phyloP scores from a whole-genome alignment of 208 protist species.

The Jaenimonas drosophilae region DNA sequence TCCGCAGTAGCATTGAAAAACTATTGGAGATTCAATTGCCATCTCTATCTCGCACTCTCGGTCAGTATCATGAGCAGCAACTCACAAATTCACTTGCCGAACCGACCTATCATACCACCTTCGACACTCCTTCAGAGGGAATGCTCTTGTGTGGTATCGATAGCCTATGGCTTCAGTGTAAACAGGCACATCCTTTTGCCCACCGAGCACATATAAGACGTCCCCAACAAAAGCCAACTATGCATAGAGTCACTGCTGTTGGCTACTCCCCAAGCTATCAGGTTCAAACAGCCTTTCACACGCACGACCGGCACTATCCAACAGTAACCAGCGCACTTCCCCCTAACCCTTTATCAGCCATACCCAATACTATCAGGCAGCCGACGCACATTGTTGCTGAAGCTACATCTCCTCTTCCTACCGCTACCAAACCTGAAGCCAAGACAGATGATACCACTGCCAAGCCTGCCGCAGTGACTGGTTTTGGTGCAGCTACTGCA shows the following conservation, averaged over 20 bases:
- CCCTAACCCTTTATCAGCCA: too few species aligned
- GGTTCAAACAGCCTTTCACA: background rate
- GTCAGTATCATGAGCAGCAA: conserved; percentile 11
- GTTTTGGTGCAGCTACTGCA: too few species aligned
- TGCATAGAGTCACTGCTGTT: background rate
- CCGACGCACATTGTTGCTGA: too few species aligned
- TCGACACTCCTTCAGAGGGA: background rate
- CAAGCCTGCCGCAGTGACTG: too few species aligned
- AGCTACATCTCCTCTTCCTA: too few species aligned
- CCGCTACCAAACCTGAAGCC: too few species aligned
- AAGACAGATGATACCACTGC: too few species aligned
- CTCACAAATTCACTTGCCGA: background rate
- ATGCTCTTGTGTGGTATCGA: conserved; percentile 9
- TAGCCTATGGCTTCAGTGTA: conserved; percentile 11
- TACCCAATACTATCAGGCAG: too few species aligned
- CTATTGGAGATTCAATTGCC: conserved; percentile 8
- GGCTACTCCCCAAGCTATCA: background rate
- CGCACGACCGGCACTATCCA: background rate
- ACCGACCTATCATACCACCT: background rate
- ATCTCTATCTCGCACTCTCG: conserved; percentile 4
- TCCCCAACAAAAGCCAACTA: background rate
- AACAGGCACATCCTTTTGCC: conserved; percentile 8
- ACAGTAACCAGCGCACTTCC: background rate
- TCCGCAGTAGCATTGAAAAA: conserved; percentile 5
- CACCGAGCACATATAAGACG: background rate